Base-by-base conservation (phyloP, 2,329 filamentous ascomycete species). In the Biscogniauxia sp. region DNA sequence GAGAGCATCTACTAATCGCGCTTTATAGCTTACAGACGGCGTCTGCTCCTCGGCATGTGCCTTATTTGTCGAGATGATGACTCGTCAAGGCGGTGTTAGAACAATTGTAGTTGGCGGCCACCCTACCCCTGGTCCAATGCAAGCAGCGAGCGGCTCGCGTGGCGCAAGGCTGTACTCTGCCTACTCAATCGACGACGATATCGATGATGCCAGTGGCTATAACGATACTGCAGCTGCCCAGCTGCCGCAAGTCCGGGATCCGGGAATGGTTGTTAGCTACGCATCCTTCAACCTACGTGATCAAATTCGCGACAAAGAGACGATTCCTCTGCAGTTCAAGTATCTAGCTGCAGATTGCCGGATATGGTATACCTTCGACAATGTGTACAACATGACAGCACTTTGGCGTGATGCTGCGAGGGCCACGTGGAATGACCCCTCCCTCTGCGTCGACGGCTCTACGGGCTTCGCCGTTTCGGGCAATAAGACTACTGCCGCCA, bases 61-160 rank as follows among this genome's bases (percentile, higher is more conserved):
- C 1, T 57, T 74, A 1, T 71, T 73, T n/a, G 68, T 68, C 17
- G 72, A 73, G 55, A 67, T 74, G 64, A 68, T 74, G 61, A 68
- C 67, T 49, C 64, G 68, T 53, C 65, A 70, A 59, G 68, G 59
- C 23, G 50, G 78, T 64, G 55, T 78, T 1, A 82, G 67, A 23
- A 73, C 71, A 0, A 71, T 61, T 15, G 67, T 72, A 0, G 72
- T 76, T 1, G 72, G 88, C 9, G 88, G 88, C 1, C 82, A 84
- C 1, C 82, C 87, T 0, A 73, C 75, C 11, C 67, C 77, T 0
- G 75, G 75, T 0, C 80, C 82, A 0, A 89, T 88, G 76, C 85
- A 89, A 75, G 81, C 79, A 4, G 78, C 88, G 19, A 86, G 87
- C n/a, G 88, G 87, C n/a, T 81, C 85, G 54, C 86, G 88, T 67